Base-by-base conservation (phyloP, 2,329 filamentous ascomycete species). In the Cladosporium phlei region DNA sequence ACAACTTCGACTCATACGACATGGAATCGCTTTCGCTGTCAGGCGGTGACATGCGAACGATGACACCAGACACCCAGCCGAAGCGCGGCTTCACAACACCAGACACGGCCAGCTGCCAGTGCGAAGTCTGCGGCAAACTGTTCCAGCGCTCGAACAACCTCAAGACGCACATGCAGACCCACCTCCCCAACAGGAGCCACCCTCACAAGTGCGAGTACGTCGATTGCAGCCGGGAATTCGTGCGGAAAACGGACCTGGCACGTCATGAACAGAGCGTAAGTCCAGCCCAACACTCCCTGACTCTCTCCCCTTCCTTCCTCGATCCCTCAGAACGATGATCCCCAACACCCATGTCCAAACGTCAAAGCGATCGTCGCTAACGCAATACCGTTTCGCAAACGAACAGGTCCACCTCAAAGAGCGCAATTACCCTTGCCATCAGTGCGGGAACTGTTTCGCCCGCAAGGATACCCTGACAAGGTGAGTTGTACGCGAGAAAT, bases 61-160 rank as follows among this genome's bases (percentile, higher is more conserved):
- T 30, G 25, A 48, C n/a, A 19, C 17, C 28, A 16, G 39, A 45
- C n/a, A 16, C 33, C 21, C 52, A 55, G 27, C 34, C 44, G 17
- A 64, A 59, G 49, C 58, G 61, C 16, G 53, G 46, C 12, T 61
- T 47, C 38, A 64, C 61, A 24, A 60, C 82, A 14, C 77, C 76
- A 48, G 83, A 83, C 53, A 83, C 86, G 56, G 85, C 84, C 46
- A 86, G 82, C 56, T 85, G 80, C 65, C 74, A 78, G 52, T 95
- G 89, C 61, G 75, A 81, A 49, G 74, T 82, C 2, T 95, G 89
- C 60, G 82, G 83, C 5, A 87, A 85, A 64, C 77, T 84, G 12
- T 95, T 95, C 63, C 87, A 86, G 54, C 76, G 89, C 52, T 84
- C 80, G 58, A 94, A 91, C 70, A 95, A 95, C 67, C 88, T 83